Base-by-base conservation (phyloP, 306 rosid genomes). In the Datisca glomerata region DNA sequence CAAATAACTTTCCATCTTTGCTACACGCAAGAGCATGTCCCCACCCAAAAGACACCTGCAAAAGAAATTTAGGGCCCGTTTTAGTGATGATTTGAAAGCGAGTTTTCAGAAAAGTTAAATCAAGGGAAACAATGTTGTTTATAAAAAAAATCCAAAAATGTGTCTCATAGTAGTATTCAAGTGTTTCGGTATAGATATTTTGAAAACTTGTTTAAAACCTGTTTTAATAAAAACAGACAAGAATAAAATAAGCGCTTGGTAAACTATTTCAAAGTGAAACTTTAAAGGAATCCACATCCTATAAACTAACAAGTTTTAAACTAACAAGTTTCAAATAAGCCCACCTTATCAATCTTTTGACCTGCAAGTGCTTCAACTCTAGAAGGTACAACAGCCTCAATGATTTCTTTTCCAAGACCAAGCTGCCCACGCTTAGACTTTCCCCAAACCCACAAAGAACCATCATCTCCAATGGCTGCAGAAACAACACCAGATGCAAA, bases 391-490 rank as follows among this genome's bases (percentile, higher is more conserved):
- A 70, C 19, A 42, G 93, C 76, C 59, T 77, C 73, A 3, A 42
- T 57, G 45, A 74, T 33, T 16, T 62, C 55, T 41, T 70, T 53
- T 12, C 93, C 95, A 40, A 83, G 86, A n/a, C 94, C 95, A 53
- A 83, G 85, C 66, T 83, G 97, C 21, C 94, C 97, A 1, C 83
- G 93, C 47, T 70, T 80, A 1, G 91, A 89, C 67, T 55, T 83
- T 12, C 97, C 97, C 95, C 95, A 87, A 7, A 78, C 76, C 86
- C 89, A 89, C 45, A 89, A 29, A 49, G 89, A 76, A 18, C 95
- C 93, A 43, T 80, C 93, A 12, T 83, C 89, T 18, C 83, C 93
- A 72, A 89, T 8, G 2, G 84, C 94, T 12, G 77, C 74, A 29
- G 95, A 79, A 55, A 80, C 74, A 19, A 80, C 93, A 5, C 93